Base-by-base conservation (phyloP, 441 rosid genomes). In the Populus hybrid region DNA sequence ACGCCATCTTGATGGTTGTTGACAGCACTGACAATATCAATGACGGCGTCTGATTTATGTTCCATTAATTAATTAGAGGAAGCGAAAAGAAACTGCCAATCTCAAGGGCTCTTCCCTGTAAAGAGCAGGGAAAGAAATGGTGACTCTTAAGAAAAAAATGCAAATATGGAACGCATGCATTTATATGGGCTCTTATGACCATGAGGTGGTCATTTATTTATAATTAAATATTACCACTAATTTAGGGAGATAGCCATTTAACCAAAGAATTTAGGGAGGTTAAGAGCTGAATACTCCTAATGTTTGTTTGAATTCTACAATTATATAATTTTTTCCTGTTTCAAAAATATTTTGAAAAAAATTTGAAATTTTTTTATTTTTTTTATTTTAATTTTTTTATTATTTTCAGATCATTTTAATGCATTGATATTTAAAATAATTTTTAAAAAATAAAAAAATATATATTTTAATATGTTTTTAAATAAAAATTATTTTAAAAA, bases 101-200 rank as follows among this genome's bases (percentile, higher is more conserved):
- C 32, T 30, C 38, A 0, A 35, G 38, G 38, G 38, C 38, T 21
- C 38, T 38, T 69, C 70, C 79, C 80, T 50, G 78, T 73, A 61
- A 59, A 72, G 32, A 16, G 82, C 72, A 77, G 71, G 76, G 78
- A 10, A 50, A 71, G 69, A 65, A 68, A 46, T 24, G 64, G 14
- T 20, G 28, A 26, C 32, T 8, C 34, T 46, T 65, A 28, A 23
- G 20, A 34, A 20, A 28, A 11, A 6, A 23, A 34, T 59, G 38
- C 8, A 35, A 35, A 35, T 7, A 35, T 35, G 38, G 38, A 35
- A 35, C 32, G 38, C 8, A 35, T 35, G 38, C 38, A 35, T 35
- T 35, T 35, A 35, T 35, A 35, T 35, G 38, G 6, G 38, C 38
- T 35, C 8, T 35, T 35, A 35, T 35, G 38, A 35, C 38, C 38